phyloP scores from a whole-genome alignment of 139 green algal genomes.

The Chlorella sp. region DNA sequence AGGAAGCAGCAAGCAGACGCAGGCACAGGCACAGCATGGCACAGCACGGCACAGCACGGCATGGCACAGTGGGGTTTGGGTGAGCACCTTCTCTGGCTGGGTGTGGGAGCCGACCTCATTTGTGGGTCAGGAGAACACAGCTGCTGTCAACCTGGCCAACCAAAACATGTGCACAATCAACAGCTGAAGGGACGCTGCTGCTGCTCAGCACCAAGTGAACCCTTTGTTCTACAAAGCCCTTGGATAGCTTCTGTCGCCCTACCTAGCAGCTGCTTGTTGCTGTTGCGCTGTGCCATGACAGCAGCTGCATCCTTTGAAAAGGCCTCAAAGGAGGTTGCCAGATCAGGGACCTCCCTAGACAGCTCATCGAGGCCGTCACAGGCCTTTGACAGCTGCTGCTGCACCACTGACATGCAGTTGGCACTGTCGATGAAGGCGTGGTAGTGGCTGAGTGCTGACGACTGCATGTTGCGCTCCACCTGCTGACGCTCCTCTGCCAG shows the following conservation, averaged over 20 bases:
- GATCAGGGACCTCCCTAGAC: constrained; percentile 35
- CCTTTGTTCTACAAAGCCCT: no score
- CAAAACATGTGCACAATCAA: no score
- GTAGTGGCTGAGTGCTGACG: constrained; percentile 40
- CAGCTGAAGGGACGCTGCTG: no score
- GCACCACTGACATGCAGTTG: constrained; percentile 28
- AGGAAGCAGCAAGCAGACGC: no score
- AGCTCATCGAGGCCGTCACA: constrained; percentile 34
- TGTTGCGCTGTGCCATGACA: constrained; percentile 37
- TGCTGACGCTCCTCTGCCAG: constrained; percentile 73
- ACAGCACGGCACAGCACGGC: background rate
- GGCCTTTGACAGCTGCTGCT: constrained; percentile 28
- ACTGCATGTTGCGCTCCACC: constrained; percentile 51
- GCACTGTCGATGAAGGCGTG: constrained; percentile 41
- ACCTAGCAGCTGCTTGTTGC: constrained; percentile 69
- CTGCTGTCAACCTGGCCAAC: no score
- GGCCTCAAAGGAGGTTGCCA: constrained; percentile 46
- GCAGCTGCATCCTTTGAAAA: constrained; percentile 45
- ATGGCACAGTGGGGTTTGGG: no score
- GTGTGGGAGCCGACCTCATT: no score
- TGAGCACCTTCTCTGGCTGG: no score
- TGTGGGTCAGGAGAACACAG: no score
- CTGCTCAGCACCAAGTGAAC: no score
- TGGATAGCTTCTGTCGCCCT: no score
- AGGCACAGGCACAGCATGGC: no score